These are phyloP conservation scores for Tilletia walkeri DNA, from an alignment of 1,284 basidiomycete species.

Conservation along the genomic window DNA sequence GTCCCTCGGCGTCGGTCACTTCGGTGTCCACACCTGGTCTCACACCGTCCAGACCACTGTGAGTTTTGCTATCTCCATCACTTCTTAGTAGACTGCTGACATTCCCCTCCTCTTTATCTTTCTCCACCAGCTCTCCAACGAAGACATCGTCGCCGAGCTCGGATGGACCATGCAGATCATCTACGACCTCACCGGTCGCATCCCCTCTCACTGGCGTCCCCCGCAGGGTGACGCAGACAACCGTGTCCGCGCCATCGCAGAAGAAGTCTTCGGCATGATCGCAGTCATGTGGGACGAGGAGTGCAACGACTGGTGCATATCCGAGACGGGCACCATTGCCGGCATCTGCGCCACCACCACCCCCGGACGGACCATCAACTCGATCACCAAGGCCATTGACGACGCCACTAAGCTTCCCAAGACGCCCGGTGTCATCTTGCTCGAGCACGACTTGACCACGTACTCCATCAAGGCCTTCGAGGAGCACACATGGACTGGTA, in stretches of 20 bases:
- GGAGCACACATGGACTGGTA: conserved; percentile 28
- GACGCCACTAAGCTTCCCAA: conserved; percentile 29
- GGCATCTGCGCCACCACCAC: conserved; percentile 33
- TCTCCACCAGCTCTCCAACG: conserved; percentile 16
- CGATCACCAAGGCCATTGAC: conserved; percentile 29
- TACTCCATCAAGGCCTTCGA: conserved; percentile 44
- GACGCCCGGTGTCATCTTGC: conserved; percentile 42
- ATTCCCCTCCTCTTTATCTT: conserved; percentile 28
- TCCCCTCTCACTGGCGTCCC: conserved; percentile 46
- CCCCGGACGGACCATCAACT: conserved; percentile 28
- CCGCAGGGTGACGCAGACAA: conserved; percentile 43
- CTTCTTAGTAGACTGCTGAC: too few relatives aligned
- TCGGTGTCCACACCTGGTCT: conserved; percentile 37
- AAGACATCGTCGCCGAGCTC: conserved; percentile 68
- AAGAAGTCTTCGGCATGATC: conserved; percentile 60
- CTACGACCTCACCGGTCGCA: conserved; percentile 69
- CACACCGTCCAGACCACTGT: conserved; percentile 19
- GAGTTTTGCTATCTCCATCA: too few relatives aligned
- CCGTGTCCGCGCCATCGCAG: conserved; percentile 67
- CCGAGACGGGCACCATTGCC: conserved; percentile 35
- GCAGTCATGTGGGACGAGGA: conserved; percentile 72
- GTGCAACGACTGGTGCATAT: conserved; percentile 48
- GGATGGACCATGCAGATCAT: conserved; percentile 81
- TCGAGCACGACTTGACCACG: conserved; percentile 48
- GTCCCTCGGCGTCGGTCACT: conserved; percentile 33